A percentile compares a stretch with the other conserved stretches of the same genome.
phyloP scores from a whole-genome alignment of 2,329 filamentous ascomycete genomes.

The Exophiala mesophila region DNA sequence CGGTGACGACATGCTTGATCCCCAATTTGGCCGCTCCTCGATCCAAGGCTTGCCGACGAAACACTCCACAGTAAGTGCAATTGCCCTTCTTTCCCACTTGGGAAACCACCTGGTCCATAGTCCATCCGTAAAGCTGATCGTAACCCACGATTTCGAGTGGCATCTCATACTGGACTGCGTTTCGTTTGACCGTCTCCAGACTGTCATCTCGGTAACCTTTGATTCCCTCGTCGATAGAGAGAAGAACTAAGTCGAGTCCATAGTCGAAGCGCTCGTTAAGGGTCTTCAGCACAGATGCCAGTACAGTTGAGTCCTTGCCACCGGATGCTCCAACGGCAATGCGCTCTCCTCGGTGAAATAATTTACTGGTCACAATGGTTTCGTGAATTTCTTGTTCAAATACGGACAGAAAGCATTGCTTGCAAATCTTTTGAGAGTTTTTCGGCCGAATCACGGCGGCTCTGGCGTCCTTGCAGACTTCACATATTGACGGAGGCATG shows the following conservation, averaged over 20 bases:
- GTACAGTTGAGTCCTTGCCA: constrained; percentile 93
- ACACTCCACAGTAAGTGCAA: constrained; percentile 98
- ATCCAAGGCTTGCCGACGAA: constrained; percentile 87
- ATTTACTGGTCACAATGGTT: constrained; percentile 74
- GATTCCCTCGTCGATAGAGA: constrained; percentile 96
- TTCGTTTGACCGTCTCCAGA: constrained; percentile 91
- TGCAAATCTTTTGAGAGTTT: constrained; percentile 91
- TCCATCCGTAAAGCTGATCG: constrained; percentile 93
- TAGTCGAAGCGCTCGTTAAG: constrained; percentile 87
- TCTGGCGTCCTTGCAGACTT: constrained; percentile 67
- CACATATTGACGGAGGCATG: constrained; percentile 76
- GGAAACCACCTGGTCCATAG: constrained; percentile 97
- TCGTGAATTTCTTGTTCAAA: constrained; percentile 95
- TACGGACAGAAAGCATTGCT: constrained; percentile 74
- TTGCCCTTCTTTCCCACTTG: constrained; percentile 97
- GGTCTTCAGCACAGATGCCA: constrained; percentile 90
- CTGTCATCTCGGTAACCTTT: constrained; percentile 95
- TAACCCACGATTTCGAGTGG: constrained; percentile 89
- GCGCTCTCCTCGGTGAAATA: constrained; percentile 78
- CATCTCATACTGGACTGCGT: constrained; percentile 87
- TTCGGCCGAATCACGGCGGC: constrained; percentile 92
- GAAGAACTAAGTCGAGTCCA: constrained; percentile 74
- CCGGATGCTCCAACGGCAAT: constrained; percentile 94
- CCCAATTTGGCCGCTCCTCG: constrained; percentile 80
- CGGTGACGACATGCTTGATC: constrained; percentile 91